Evolutionary conservation across 257 asterid genomes (phyloP), one percentile per base, ranked within the genome.

Genomic region (Orobanche coerulescens): DNA sequence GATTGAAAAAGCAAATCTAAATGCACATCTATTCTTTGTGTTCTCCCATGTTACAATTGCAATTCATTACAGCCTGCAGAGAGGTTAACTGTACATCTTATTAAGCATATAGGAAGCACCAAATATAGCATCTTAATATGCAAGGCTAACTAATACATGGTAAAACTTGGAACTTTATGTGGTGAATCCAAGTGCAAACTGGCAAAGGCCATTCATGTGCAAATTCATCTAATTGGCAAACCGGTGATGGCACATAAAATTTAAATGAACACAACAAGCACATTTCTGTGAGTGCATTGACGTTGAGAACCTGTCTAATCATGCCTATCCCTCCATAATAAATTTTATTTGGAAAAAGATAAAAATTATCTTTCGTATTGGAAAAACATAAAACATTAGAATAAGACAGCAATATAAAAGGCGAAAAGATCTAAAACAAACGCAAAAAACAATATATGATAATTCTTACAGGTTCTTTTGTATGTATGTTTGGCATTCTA

Each of bases 401-500:
- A n/a, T n/a, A n/a, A n/a, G n/a, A n/a, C n/a, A n/a, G n/a, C n/a
- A n/a, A n/a, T n/a, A n/a, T n/a, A n/a, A n/a, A n/a, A n/a, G n/a
- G n/a, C n/a, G n/a, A n/a, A n/a, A n/a, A 55, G 39, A 22, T 34
- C 2, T 23, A 19, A 33, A 57, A 61, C 4, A 43, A 60, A 19
- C 13, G 11, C 65, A 34, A 16, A 10, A 16, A 42, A 58, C 16
- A 36, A 71, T 19, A 43, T 5, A 16, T 18, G 23, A 5, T 13
- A 59, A 59, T 16, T 62, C 93, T 73, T 65, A 91, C 98, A 42
- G 76, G 69, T 70, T 84, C 88, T 58, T 77, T 75, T 1, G 49
- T 51, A 70, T 19, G 67, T 26, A 72, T 69, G 26, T 65, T 63
- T 19, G 94, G 96, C 95, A 91, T 82, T 66, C 78, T 75, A 36